phyloP scores from a whole-genome alignment of 208 protist species.

The Leptomonas seymouri region DNA sequence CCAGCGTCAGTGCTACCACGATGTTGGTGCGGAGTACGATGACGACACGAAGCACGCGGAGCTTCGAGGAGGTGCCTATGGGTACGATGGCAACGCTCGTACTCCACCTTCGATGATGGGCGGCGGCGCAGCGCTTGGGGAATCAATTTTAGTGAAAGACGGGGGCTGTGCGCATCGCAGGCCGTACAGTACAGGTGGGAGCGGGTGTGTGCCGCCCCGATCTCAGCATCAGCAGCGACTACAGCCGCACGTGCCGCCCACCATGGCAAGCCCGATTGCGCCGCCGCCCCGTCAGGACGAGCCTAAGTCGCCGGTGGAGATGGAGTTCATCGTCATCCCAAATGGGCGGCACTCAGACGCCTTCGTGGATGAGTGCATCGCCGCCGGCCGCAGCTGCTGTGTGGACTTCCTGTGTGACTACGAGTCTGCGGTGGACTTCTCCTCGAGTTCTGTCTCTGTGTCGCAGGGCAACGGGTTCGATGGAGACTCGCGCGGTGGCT shows the following conservation, averaged over 20 bases:
- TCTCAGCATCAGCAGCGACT: neutral
- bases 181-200: neutral
- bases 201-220: neutral
- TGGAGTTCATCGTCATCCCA: slow-evolving; percentile 67
- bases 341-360: slow-evolving; percentile 68
- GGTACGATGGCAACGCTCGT: too few species aligned
- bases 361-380: slow-evolving; percentile 80
- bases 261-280: slow-evolving; percentile 12
- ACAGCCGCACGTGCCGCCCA: slow-evolving; percentile 9
- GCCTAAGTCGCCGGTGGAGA: slow-evolving; percentile 36
- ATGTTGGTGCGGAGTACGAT: too few species aligned
- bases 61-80: too few species aligned
- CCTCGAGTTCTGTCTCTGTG: slow-evolving; percentile 1
- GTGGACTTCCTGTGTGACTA: slow-evolving; percentile 83
- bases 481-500: slow-evolving; percentile 12
- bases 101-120: too few species aligned
- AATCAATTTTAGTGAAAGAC: slow-evolving; percentile 3
- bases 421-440: slow-evolving; percentile 33
- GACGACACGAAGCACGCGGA: neutral
- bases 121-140: neutral
- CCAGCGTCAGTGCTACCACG: neutral
- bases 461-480: neutral
- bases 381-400: slow-evolving; percentile 57
- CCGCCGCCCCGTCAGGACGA: slow-evolving; percentile 16
- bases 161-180: neutral